phyloP scores from a whole-genome alignment of 768 basidiomycete species.

The Lactarius psammicola region DNA sequence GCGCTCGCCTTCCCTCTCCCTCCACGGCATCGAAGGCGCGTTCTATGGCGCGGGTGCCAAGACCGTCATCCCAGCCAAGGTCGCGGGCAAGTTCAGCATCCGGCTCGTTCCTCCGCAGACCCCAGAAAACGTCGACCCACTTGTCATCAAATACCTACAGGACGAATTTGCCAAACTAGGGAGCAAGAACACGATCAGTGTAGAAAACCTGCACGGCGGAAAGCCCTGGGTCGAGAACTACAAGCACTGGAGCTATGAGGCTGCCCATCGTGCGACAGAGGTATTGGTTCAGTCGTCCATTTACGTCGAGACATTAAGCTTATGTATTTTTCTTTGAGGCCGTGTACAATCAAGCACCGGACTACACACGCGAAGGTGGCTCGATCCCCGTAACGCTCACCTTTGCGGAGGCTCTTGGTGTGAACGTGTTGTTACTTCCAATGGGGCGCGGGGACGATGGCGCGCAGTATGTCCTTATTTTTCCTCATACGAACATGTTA shows the following conservation, averaged over 20 bases:
- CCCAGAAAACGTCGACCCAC: slow-evolving; percentile 66
- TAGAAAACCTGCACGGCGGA: slow-evolving; percentile 77
- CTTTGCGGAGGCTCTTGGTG: slow-evolving; percentile 82
- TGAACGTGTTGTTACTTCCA: slow-evolving; percentile 86
- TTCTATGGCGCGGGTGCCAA: slow-evolving; percentile 81
- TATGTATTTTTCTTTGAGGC: slow-evolving; percentile 32
- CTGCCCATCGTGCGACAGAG: slow-evolving; percentile 84
- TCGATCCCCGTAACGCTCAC: slow-evolving; percentile 93
- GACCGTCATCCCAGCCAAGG: slow-evolving; percentile 93
- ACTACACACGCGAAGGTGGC: slow-evolving; percentile 89
- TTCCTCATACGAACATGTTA: background rate
- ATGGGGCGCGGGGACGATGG: slow-evolving; percentile 96
- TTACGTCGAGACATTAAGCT: background rate
- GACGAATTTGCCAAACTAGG: slow-evolving; percentile 82
- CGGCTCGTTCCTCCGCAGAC: slow-evolving; percentile 90
- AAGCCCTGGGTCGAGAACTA: slow-evolving; percentile 86
- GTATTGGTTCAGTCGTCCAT: slow-evolving; percentile 34
- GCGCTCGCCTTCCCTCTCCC: slow-evolving; percentile 82
- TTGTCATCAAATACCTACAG: slow-evolving; percentile 68
- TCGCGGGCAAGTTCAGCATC: slow-evolving; percentile 91
- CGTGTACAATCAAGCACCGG: slow-evolving; percentile 72
- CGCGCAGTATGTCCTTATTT: slow-evolving; percentile 63
- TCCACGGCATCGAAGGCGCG: slow-evolving; percentile 96
- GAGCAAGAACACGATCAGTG: slow-evolving; percentile 74
- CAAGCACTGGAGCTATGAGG: slow-evolving; percentile 92